phyloP scores from a whole-genome alignment of 345 rosid genomes.

The Hypericum androsaemum region DNA sequence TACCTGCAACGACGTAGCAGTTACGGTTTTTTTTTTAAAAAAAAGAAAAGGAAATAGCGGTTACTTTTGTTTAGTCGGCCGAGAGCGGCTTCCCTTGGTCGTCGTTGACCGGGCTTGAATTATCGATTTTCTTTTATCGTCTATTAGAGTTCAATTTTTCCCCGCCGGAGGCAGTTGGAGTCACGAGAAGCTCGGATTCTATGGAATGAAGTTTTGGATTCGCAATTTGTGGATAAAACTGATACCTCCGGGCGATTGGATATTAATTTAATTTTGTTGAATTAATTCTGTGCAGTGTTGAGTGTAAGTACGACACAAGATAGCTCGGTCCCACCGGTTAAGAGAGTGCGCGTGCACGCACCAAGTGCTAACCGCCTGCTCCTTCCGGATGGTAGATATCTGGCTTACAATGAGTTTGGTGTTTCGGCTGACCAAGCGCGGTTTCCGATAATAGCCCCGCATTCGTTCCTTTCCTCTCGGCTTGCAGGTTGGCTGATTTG shows the following conservation, averaged over 20 bases:
- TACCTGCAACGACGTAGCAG: too few relatives aligned
- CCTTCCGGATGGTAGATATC: constrained; percentile 78
- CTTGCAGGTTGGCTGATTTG: constrained; percentile 46
- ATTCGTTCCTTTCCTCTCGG: constrained; percentile 76
- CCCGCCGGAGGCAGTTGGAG: too few relatives aligned
- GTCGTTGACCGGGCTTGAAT: too few relatives aligned
- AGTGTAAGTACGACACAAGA: constrained; percentile 32
- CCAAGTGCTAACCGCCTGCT: constrained; percentile 44
- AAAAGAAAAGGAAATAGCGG: too few relatives aligned
- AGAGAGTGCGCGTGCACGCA: constrained; percentile 61
- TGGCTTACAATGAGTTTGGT: constrained; percentile 69
- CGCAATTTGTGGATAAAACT: too few relatives aligned
- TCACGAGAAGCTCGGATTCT: too few relatives aligned
- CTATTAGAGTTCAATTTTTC: too few relatives aligned
- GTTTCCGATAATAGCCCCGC: constrained; percentile 59
- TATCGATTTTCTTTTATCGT: too few relatives aligned
- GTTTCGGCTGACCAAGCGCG: constrained; percentile 66
- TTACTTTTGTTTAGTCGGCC: too few relatives aligned
- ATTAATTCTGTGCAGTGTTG: constrained; percentile 40
- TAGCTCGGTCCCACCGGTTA: constrained; percentile 27
- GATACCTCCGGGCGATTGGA: not conserved
- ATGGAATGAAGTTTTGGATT: too few relatives aligned
- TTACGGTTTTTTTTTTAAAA: too few relatives aligned
- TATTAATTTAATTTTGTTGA: constrained; percentile 9
- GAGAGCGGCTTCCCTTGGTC: too few relatives aligned